Conservation (phyloP, 306 rosid species). For the Rosa persica region DNA sequence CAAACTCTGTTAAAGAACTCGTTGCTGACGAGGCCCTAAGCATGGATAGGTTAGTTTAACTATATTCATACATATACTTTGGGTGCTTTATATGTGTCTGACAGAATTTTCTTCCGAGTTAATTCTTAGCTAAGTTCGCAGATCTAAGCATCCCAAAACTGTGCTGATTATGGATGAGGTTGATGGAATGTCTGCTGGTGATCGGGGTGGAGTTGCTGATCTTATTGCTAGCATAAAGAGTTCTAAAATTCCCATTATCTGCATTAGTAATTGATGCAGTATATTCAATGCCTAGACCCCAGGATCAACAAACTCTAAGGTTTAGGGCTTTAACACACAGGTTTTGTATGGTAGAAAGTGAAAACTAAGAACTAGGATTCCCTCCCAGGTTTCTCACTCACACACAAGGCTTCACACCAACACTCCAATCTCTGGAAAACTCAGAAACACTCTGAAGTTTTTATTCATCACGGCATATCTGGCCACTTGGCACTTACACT, state of each 20-base stretch:
- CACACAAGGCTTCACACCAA: too few relatives aligned
- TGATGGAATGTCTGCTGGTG: conserved; percentile 99
- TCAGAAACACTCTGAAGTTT: too few relatives aligned
- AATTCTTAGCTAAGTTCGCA: conserved; percentile 38
- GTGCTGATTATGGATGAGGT: conserved; percentile 99
- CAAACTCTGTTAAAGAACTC: conserved; percentile 86
- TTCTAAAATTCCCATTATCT: conserved; percentile 91
- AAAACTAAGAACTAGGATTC: too few relatives aligned
- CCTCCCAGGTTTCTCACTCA: too few relatives aligned
- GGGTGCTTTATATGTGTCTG: conserved; percentile 16
- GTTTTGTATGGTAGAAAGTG: too few relatives aligned
- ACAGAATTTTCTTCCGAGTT: conserved; percentile 18
- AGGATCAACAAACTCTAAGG: too few relatives aligned
- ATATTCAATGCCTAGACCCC: too few relatives aligned
- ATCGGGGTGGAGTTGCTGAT: conserved; percentile 97
- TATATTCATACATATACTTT: conserved; percentile 12
- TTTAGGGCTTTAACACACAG: too few relatives aligned
- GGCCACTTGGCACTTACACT: too few relatives aligned
- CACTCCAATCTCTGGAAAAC: too few relatives aligned
- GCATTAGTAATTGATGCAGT: conserved; percentile 97
- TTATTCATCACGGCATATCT: too few relatives aligned
- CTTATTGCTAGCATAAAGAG: conserved; percentile 89
- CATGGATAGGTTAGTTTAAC: conserved; percentile 56
- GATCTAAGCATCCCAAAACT: conserved; percentile 67
- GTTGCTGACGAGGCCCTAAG: conserved; percentile 61